These are phyloP conservation scores for Irpex rosettiformis DNA, from an alignment of 1,284 basidiomycete genomes.

Conservation along the genomic window DNA sequence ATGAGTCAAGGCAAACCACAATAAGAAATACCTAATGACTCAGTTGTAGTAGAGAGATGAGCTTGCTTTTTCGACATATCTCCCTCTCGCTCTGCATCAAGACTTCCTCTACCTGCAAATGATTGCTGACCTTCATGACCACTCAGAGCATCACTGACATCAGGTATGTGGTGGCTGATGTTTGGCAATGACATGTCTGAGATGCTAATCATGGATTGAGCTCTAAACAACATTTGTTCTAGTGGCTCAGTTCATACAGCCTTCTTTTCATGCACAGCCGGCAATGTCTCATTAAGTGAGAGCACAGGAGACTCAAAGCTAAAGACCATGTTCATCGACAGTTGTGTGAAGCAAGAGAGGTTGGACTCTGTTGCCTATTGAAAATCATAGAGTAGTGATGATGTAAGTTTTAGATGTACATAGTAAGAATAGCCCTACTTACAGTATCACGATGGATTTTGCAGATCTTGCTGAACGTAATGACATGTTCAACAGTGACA, in stretches of 20 bases:
- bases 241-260: neutral
- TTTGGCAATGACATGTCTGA: too few relatives aligned
- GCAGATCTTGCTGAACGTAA: neutral
- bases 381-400: neutral
- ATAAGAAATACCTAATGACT: too few relatives aligned
- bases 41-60: too few relatives aligned
- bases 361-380: neutral
- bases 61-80: too few relatives aligned
- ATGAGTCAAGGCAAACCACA: too few relatives aligned
- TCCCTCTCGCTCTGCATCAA: too few relatives aligned
- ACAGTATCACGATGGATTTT: neutral
- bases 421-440: neutral
- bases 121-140: too few relatives aligned
- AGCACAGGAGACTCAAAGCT: neutral
- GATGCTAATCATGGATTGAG: too few relatives aligned
- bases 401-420: neutral
- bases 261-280: neutral
- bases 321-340: neutral
- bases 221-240: neutral
- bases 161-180: too few relatives aligned
- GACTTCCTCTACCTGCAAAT: too few relatives aligned
- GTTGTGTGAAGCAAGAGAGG: neutral
- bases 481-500: neutral
- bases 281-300: neutral
- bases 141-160: too few relatives aligned